Conservation (phyloP, 331 rosid genomes). For the Erythrophleum ivorense region DNA sequence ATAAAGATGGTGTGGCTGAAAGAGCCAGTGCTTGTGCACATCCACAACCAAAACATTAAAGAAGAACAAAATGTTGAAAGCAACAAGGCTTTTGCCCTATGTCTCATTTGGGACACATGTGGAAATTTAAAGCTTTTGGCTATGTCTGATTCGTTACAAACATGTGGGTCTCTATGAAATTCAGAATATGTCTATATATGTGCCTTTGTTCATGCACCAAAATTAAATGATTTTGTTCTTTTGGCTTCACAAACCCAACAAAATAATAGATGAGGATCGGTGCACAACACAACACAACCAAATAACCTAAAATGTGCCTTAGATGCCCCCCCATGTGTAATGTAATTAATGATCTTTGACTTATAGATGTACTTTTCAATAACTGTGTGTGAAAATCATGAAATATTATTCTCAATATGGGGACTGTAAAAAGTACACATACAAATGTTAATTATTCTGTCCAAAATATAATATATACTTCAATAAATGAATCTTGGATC, state of each 20-base stretch:
- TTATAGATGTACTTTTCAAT: neutral
- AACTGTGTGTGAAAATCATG: neutral
- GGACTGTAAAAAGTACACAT: no score
- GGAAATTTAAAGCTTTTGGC: neutral
- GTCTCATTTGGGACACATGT: slow-evolving; percentile 18
- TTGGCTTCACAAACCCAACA: neutral
- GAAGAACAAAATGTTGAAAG: slow-evolving; percentile 24
- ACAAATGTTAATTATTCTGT: no score
- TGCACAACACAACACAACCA: neutral
- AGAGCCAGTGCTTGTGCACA: neutral
- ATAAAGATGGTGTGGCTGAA: neutral
- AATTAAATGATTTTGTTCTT: slow-evolving; percentile 22
- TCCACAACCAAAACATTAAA: neutral
- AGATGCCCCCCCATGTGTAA: neutral
- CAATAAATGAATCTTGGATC: no score
- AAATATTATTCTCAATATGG: no score
- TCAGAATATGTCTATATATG: neutral
- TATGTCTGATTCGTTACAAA: slow-evolving; percentile 26
- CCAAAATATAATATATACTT: no score
- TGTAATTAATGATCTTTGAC: neutral
- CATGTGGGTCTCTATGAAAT: slow-evolving; percentile 45
- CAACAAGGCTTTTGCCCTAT: neutral
- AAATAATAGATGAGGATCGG: neutral
- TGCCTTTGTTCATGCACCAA: slow-evolving; percentile 8
- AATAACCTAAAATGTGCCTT: neutral